These are phyloP conservation scores for Aegilops tauschii DNA, from an alignment of 176 grass and related monocot genomes.

Conservation along the genomic window DNA sequence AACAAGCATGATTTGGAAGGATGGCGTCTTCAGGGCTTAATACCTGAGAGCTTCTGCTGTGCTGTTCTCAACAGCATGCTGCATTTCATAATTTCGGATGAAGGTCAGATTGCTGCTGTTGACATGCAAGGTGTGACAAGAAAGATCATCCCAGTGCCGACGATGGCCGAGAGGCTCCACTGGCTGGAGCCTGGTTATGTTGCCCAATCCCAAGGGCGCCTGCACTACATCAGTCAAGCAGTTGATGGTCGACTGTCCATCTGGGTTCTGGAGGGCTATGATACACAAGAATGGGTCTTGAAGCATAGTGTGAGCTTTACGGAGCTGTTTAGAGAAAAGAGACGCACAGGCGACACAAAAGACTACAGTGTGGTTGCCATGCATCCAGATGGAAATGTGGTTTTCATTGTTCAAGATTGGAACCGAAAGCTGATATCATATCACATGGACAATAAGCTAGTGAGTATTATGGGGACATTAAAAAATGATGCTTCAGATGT, in stretches of 20 bases:
- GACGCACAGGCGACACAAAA: neutral
- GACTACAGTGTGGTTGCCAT: neutral
- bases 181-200: neutral
- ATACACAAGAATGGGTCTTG: neutral
- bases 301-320: constrained; percentile 11
- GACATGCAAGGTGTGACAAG: neutral
- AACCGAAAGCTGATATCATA: neutral
- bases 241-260: neutral
- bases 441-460: neutral
- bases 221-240: neutral
- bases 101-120: neutral
- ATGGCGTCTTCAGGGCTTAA: neutral
- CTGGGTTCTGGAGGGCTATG: neutral
- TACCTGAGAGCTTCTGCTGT: neutral
- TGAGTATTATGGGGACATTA: neutral
- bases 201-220: neutral
- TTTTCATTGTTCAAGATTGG: neutral
- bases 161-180: neutral
- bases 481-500: neutral
- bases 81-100: neutral
- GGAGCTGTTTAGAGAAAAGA: neutral
- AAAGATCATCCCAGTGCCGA: neutral
- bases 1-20: neutral
- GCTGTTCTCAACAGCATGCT: neutral
- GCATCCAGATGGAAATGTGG: constrained; percentile 12